Conservation (phyloP, 352 stramenopile genomes). For the Phytophthora pinifolia region DNA sequence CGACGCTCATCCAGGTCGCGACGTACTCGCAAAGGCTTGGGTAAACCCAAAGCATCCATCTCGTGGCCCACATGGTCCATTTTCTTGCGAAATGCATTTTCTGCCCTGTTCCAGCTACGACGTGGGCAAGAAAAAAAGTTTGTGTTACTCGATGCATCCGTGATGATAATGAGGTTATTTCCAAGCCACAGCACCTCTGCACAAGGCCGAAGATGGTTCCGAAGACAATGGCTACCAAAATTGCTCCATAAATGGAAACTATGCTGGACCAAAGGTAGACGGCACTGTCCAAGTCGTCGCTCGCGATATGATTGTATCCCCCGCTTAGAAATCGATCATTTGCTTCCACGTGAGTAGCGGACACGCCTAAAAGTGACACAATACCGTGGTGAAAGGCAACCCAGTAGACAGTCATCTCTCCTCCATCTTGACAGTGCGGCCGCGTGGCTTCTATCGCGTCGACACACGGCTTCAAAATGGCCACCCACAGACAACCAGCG, state of each 20-base stretch:
- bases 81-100: slow-evolving; percentile 70
- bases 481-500: slow-evolving; percentile 59
- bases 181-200: slow-evolving; percentile 36
- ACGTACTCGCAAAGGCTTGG: slow-evolving; percentile 49
- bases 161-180: neutral
- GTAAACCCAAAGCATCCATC: slow-evolving; percentile 61
- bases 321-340: slow-evolving; percentile 53
- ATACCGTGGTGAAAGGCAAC: slow-evolving; percentile 59
- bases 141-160: neutral
- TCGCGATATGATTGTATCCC: slow-evolving; percentile 30
- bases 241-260: slow-evolving; percentile 45
- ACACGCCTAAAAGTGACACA: slow-evolving; percentile 53
- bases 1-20: neutral
- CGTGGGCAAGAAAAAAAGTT: neutral
- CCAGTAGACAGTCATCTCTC: slow-evolving; percentile 54
- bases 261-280: slow-evolving; percentile 48
- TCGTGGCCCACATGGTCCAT: slow-evolving; percentile 71
- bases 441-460: slow-evolving; percentile 21
- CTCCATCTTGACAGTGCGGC: slow-evolving; percentile 30
- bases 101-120: slow-evolving; percentile 54
- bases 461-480: slow-evolving; percentile 47
- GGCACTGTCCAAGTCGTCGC: slow-evolving; percentile 16
- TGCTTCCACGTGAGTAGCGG: slow-evolving; percentile 43
- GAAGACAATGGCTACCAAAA: slow-evolving; percentile 51
- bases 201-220: slow-evolving; percentile 62